Evolutionary conservation across 208 protist genomes (phyloP).

Genomic region (Leishmania lainsoni): DNA sequence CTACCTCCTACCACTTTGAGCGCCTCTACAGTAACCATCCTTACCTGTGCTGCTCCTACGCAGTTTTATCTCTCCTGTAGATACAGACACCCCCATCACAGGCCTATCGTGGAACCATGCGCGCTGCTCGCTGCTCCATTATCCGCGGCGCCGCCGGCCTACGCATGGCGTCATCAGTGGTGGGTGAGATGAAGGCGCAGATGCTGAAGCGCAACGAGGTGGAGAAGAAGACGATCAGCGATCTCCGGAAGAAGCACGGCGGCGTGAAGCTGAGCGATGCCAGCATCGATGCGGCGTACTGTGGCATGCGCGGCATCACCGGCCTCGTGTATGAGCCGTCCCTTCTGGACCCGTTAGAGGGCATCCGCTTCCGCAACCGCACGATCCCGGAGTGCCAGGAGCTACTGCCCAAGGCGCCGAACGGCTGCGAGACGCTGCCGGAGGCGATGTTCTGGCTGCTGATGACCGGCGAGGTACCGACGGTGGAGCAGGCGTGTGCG

Average conservation of each 20-base stretch:
- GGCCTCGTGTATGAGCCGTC: conserved; percentile 97
- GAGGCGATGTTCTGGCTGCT: conserved; percentile 98
- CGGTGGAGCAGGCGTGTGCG: conserved; percentile 62
- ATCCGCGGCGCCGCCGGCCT: conserved; percentile 20
- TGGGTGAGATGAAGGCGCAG: conserved; percentile 58
- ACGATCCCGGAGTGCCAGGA: conserved; percentile 96
- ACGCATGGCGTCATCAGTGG: conserved; percentile 35
- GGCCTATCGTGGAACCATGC: conserved; percentile 29
- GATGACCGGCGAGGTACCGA: conserved; percentile 96
- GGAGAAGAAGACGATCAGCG: conserved; percentile 72
- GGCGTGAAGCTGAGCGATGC: conserved; percentile 85
- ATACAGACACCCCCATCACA: not conserved
- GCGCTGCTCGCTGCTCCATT: conserved; percentile 32
- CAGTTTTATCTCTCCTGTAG: not conserved
- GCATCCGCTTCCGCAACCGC: conserved; percentile 97
- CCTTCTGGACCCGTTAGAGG: conserved; percentile 94
- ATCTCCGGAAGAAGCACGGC: conserved; percentile 84
- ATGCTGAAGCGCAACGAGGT: conserved; percentile 39
- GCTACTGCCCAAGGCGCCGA: conserved; percentile 87
- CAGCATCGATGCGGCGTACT: conserved; percentile 80
- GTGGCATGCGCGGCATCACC: conserved; percentile 97
- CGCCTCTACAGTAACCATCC: no score
- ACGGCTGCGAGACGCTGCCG: conserved; percentile 91
- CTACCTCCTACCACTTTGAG: no score
- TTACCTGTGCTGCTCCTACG: not conserved